These are phyloP conservation scores for Raddia distichophylla DNA, from an alignment of 176 grass and related monocot genomes.

Conservation along the genomic window DNA sequence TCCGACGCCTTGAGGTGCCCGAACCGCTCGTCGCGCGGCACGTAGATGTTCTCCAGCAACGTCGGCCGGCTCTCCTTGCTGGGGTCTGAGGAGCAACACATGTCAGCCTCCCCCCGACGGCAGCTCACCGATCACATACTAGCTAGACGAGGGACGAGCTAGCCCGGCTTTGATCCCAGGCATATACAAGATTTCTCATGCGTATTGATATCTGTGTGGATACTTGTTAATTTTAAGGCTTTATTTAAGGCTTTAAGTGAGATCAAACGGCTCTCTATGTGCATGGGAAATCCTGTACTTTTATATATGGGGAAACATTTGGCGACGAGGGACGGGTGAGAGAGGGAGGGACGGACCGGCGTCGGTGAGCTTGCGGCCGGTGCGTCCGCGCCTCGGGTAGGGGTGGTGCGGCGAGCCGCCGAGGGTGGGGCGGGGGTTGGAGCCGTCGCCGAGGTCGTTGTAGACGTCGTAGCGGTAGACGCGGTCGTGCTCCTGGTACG, in stretches of 20 bases:
- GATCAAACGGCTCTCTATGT: too few species aligned
- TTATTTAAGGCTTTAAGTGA: too few species aligned
- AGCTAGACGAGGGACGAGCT: too few species aligned
- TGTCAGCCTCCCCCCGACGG: too few species aligned
- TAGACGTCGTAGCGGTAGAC: conserved; percentile 56
- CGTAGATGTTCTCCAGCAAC: conserved; percentile 37
- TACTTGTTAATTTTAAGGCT: too few species aligned
- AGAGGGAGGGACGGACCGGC: conserved; percentile 7
- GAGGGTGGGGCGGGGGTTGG: conserved; percentile 32
- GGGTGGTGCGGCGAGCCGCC: conserved; percentile 41
- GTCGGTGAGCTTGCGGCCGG: conserved; percentile 28
- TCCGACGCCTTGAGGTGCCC: conserved; percentile 55
- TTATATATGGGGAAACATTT: too few species aligned
- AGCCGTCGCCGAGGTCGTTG: conserved; percentile 51
- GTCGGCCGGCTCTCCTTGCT: neutral
- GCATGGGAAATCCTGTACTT: too few species aligned
- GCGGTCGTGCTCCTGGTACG: conserved; percentile 42
- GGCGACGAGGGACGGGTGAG: neutral
- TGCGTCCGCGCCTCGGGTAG: conserved; percentile 54
- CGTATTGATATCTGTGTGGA: too few species aligned
- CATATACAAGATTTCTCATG: too few species aligned
- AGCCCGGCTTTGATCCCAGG: too few species aligned
- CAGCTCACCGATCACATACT: too few species aligned
- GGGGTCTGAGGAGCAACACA: neutral
- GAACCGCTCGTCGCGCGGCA: conserved; percentile 61